Evolutionary conservation across 495 filamentous ascomycete genomes (phyloP), one percentile per base, ranked within the genome.

Genomic region (Penicillium maclennaniae): DNA sequence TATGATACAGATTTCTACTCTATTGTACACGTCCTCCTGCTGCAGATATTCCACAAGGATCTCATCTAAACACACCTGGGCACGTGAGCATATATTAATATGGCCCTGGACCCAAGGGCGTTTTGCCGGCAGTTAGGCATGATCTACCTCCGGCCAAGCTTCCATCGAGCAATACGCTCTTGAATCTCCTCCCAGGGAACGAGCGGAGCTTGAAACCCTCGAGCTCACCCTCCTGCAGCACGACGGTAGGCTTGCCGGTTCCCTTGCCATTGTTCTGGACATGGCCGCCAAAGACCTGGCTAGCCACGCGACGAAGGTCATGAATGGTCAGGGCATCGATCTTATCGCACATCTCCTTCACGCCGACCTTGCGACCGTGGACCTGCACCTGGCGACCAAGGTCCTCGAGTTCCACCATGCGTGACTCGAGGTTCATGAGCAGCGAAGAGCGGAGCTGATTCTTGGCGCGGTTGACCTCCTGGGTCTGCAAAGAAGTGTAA

Each of bases 401-500:
- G 70, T 99, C 93, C 75, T 99, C 93, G n/a, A 99, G 75, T 70
- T 97, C 95, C 12, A 97, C 90, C 93, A 97, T 97, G 39, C 95
- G 82, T 53, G 83, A 88, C 75, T 99, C 93, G 0, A 99, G 81
- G 72, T 99, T 99, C 95, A 99, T 97, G 37, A 99, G 80, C 21
- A 99, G 75, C 38, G 85, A 88, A 12, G 86, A 91, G 34, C 90
- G 80, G 31, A 99, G 83, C 75, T 97, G 95, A 65, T 99, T 99
- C 82, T 99, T 99, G 10, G 93, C 93, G n/a, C 93, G 84, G 65
- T 86, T 84, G 21, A 99, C 93, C 72, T 97, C 93, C 40, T 75
- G 80, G 2, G 79, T 66, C 57, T 86, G 79, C n/a, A 99, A 78
- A 2, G 85, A 74, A 7, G 78, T 70, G 61, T 81, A 87, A 7